Percentiles rank a stretch among this genome's conserved stretches.
phyloP scores from a whole-genome alignment of 371 early-diverging fungal species.

The Nosema bombycis region DNA sequence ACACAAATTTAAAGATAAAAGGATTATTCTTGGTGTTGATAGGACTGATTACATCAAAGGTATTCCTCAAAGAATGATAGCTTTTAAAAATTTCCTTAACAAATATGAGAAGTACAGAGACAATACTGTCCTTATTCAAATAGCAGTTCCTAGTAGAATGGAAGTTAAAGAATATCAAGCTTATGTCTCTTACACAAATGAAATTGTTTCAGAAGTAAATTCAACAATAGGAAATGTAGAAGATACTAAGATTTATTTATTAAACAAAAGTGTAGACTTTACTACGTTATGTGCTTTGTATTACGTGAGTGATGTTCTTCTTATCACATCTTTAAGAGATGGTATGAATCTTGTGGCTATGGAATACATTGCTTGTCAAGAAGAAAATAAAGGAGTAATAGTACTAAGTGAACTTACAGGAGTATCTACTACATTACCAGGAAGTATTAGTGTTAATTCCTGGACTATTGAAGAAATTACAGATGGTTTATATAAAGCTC shows the following conservation, averaged over 20 bases:
- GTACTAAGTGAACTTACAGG: constrained; percentile 96
- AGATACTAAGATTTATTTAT: constrained; percentile 87
- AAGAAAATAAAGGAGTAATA: constrained; percentile 83
- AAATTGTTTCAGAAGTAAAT: constrained; percentile 87
- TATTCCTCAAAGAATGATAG: constrained; percentile 92
- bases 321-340: constrained; percentile 91
- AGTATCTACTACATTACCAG: constrained; percentile 89
- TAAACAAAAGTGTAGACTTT: constrained; percentile 87
- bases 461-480: constrained; percentile 93
- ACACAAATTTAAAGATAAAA: constrained; percentile 75
- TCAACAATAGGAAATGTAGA: constrained; percentile 86
- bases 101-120: constrained; percentile 83
- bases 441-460: constrained; percentile 88
- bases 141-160: constrained; percentile 86
- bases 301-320: constrained; percentile 82
- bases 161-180: constrained; percentile 91
- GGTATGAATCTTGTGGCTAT: constrained; percentile 98
- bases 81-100: constrained; percentile 80
- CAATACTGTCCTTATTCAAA: constrained; percentile 79
- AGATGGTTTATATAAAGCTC: constrained; percentile 76
- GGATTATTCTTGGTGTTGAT: constrained; percentile 92
- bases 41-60: constrained; percentile 99
- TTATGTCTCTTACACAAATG: constrained; percentile 78
- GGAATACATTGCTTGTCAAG: constrained; percentile 84
- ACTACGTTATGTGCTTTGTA: constrained; percentile 89